Evolutionary conservation across 257 asterid genomes (phyloP), one percentile per base, ranked within the genome.

Genomic region (Solanum etuberosum): DNA sequence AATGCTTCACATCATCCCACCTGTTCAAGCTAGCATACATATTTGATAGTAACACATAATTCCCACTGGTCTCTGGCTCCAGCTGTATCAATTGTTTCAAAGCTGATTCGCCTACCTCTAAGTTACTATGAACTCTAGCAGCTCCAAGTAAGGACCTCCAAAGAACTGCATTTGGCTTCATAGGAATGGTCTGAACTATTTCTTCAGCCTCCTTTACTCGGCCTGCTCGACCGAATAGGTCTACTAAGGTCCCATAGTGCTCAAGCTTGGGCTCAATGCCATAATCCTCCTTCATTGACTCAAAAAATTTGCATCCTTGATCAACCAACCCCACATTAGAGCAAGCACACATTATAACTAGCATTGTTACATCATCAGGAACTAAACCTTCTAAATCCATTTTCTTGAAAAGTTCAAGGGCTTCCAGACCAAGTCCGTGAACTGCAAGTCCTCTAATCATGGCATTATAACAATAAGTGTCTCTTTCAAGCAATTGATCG

Each of bases 121-220:
- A 88, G 37, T 93, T 89, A 10, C 90, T 86, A 46, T 93, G 98
- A 20, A 88, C 72, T 57, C 90, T 89, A 59, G 96, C 93, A 40
- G 94, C 94, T 63, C 94, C 89, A 11, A 93, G 71, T 51, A 94
- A 83, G 12, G 98, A 92, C 25, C 95, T 96, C 91, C 90, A 92
- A 40, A 93, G 90, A 18, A 89, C 93, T 77, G 89, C 86, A 86
- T 90, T 90, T 6, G 94, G 89, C 85, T 83, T 87, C 90, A 91
- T 83, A 2, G 95, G 94, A 93, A 93, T 92, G 29, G 87, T 59
- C 43, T 65, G 87, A 81, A 92, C 87, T 8, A 93, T 31, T 83
- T 76, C 91, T 86, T 89, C 88, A 2, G 95, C 98, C 90, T 93
- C 95, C 8, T 73, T 48, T n/a, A 94, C 48, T 38, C 85, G 86